Evolutionary conservation across 2,329 filamentous ascomycete genomes (phyloP).

Genomic region (Fusarium camptoceras): DNA sequence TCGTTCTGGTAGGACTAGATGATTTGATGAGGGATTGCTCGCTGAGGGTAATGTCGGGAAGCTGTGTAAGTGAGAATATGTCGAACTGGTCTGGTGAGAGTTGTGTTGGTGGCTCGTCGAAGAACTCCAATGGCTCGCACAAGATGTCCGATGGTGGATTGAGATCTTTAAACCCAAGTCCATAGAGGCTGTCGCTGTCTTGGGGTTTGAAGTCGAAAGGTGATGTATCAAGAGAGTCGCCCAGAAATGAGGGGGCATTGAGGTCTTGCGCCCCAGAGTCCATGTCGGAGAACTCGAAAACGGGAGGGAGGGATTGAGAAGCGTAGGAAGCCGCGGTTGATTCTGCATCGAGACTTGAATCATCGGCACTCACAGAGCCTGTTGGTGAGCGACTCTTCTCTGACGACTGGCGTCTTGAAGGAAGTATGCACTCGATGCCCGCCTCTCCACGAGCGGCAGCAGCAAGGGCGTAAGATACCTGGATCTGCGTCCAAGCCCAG

Average conservation of each 20-base stretch:
- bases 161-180: not conserved
- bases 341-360: not conserved
- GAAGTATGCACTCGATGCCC: conserved; percentile 15
- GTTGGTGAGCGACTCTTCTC: not conserved
- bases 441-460: conserved; percentile 13
- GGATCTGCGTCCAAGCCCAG: conserved; percentile 39
- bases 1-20: not conserved
- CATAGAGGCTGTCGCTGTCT: not conserved
- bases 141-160: not conserved
- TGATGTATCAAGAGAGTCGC: not conserved
- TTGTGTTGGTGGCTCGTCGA: not conserved
- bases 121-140: conserved; percentile 3
- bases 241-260: not conserved
- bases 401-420: not conserved
- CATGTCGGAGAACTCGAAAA: not conserved
- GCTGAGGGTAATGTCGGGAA: not conserved
- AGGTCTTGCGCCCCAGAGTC: not conserved
- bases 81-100: not conserved
- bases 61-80: not conserved
- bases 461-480: conserved; percentile 14
- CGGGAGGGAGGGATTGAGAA: conserved; percentile 4
- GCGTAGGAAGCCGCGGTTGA: conserved; percentile 3
- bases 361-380: not conserved
- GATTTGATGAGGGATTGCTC: conserved; percentile 3
- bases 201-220: not conserved